Percentiles rank a stretch among this genome's conserved stretches.
Evolutionary conservation across 2,329 filamentous ascomycete genomes (phyloP).

Genomic region (Arthrocladium fulminans): DNA sequence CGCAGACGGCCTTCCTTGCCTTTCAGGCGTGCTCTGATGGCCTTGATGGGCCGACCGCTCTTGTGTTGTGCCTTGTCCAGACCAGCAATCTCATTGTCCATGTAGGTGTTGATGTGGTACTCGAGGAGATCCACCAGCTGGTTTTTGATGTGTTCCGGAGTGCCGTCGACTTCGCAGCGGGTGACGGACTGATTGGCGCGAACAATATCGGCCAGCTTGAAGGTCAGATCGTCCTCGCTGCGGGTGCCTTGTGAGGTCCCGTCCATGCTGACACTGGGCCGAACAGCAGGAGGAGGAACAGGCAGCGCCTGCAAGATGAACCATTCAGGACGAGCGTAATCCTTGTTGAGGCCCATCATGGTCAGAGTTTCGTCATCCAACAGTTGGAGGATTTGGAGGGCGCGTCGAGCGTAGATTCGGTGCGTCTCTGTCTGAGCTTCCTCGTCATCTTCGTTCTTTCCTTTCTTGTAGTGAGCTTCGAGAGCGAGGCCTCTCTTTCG

Average conservation of each 20-base stretch:
- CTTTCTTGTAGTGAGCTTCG: constrained; percentile 62
- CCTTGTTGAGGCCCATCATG: constrained; percentile 83
- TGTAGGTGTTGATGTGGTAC: constrained; percentile 97
- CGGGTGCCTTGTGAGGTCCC: constrained; percentile 85
- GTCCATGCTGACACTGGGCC: constrained; percentile 94
- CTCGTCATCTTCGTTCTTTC: constrained; percentile 64
- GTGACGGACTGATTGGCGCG: constrained; percentile 93
- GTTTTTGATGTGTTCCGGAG: constrained; percentile 77
- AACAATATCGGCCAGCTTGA: constrained; percentile 97
- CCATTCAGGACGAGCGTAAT: constrained; percentile 96
- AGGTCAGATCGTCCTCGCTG: constrained; percentile 97
- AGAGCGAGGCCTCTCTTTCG: constrained; percentile 79
- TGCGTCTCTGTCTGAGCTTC: constrained; percentile 52
- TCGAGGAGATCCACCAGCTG: constrained; percentile 91
- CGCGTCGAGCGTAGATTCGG: constrained; percentile 72
- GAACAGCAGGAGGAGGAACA: constrained; percentile 88
- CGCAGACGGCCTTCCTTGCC: constrained; percentile 96
- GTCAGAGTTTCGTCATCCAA: constrained; percentile 73
- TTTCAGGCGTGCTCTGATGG: constrained; percentile 93
- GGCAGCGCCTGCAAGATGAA: constrained; percentile 94
- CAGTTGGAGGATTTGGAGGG: constrained; percentile 74
- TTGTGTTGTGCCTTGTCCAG: constrained; percentile 93
- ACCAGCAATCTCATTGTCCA: constrained; percentile 99
- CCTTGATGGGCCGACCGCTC: constrained; percentile 91
- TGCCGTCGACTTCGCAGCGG: constrained; percentile 82